Conservation (phyloP, 495 filamentous ascomycete species). For the Aspergillus sclerotioniger region DNA sequence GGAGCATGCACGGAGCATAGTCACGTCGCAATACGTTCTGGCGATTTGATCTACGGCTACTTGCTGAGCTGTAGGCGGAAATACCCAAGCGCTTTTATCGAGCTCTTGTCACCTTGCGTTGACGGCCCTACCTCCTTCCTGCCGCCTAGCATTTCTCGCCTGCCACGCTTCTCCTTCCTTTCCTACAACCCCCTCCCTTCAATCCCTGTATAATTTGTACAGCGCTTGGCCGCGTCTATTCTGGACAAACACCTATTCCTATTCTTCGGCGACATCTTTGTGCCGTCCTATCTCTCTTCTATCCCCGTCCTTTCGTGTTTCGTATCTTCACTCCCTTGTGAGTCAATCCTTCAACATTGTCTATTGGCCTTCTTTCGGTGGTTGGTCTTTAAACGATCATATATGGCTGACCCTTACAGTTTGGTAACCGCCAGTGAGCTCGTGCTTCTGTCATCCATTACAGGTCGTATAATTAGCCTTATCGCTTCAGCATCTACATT, state of each 20-base stretch:
- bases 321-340: constrained; percentile 10
- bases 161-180: constrained; percentile 29
- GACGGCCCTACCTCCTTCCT: constrained; percentile 20
- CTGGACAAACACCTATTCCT: constrained; percentile 20
- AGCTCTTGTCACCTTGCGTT: constrained; percentile 43
- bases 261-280: constrained; percentile 9
- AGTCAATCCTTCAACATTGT: constrained; percentile 1
- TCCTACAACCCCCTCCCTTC: constrained; percentile 31
- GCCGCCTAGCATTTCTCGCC: constrained; percentile 30
- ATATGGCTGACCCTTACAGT: constrained; percentile 16
- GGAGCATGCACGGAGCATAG: constrained; percentile 52
- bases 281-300: constrained; percentile 3
- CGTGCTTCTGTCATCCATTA: constrained; percentile 4
- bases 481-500: background rate
- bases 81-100: constrained; percentile 38
- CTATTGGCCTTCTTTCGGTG: background rate
- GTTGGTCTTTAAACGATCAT: background rate
- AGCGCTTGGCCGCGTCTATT: constrained; percentile 31
- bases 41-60: constrained; percentile 35
- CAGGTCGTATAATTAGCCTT: constrained; percentile 1
- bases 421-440: constrained; percentile 9
- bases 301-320: constrained; percentile 9
- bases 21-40: constrained; percentile 36
- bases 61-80: constrained; percentile 26
- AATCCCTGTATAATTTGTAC: constrained; percentile 37